Base-by-base conservation (phyloP, 352 stramenopile species). In the Globisporangium acanthophoron region DNA sequence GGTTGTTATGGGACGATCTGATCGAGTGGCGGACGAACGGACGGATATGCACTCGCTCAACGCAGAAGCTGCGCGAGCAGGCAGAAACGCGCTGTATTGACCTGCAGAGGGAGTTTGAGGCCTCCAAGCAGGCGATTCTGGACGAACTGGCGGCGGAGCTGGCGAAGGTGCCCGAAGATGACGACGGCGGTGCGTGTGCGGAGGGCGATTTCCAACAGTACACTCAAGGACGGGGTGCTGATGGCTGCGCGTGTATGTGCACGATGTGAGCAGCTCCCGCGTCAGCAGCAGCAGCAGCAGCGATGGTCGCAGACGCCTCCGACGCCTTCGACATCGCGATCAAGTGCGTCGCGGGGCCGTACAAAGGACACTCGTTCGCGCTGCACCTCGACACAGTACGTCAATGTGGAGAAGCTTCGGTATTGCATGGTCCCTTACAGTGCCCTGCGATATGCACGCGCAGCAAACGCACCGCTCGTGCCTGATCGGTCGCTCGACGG, bases 401-500 rank as follows among this genome's bases (percentile, higher is more conserved):
- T 64, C 35, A 2, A 29, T 43, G 18, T 15, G 31, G 3, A 8
- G 12, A 53, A 4, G 40, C 12, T 1, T 7, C 7, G 29, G 1
- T n/a, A 15, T 37, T 2, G 29, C 9, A 4, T 29, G 21, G 24
- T 27, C 24, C 24, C 24, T 27, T 27, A 27, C 33, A 37, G 33
- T 37, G 4, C 2, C 11, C 5, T 18, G 44, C 40, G 24, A 27
- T 16, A 3, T 45, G 18, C 5, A 21, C 33, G 24, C 46, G 16
- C 11, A 81, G 69, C 71, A 78, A 47, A 67, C 69, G 46, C 78
- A 85, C 55, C 73, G 65, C 8, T 77, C 73, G 33, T 90, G 79
- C 50, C 72, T 90, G 54, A 73, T 94, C 21, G 85, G 85, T 4
- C 76, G 85, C 41, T 94, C 85, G 31, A 91, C 79, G 11, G 83